Evolutionary conservation across 768 basidiomycete species (phyloP).

Genomic region (Rhodosporidiobolus sp.): DNA sequence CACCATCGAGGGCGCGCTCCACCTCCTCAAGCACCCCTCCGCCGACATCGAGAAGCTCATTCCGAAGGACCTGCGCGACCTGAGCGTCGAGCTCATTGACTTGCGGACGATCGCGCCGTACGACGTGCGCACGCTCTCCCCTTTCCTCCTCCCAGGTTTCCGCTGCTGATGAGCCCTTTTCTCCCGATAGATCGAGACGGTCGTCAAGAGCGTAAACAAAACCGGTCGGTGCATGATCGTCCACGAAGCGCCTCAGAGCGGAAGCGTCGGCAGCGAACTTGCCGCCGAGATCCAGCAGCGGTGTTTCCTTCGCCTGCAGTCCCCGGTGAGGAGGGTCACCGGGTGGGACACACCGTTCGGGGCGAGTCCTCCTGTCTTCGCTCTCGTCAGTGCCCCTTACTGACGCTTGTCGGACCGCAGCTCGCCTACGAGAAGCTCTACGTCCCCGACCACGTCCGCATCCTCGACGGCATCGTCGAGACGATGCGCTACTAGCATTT

Average conservation of each 20-base stretch:
- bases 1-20: slow-evolving; percentile 78
- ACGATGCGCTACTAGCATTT: slow-evolving; percentile 30
- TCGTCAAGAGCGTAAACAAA: slow-evolving; percentile 75
- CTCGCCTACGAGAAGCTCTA: slow-evolving; percentile 88
- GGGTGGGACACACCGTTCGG: slow-evolving; percentile 70
- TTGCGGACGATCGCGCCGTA: slow-evolving; percentile 83
- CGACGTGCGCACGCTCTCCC: slow-evolving; percentile 53
- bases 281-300: slow-evolving; percentile 84
- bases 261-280: slow-evolving; percentile 85
- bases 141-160: neutral
- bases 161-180: too few relatives aligned
- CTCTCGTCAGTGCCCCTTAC: slow-evolving; percentile 5
- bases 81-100: slow-evolving; percentile 77
- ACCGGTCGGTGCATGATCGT: slow-evolving; percentile 84
- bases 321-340: slow-evolving; percentile 78
- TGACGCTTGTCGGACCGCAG: slow-evolving; percentile 51
- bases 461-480: slow-evolving; percentile 48
- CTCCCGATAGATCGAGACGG: slow-evolving; percentile 56
- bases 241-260: slow-evolving; percentile 84
- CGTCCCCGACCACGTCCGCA: slow-evolving; percentile 78
- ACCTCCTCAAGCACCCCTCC: slow-evolving; percentile 67
- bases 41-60: slow-evolving; percentile 62
- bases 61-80: slow-evolving; percentile 54
- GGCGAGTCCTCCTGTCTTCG: slow-evolving; percentile 57
- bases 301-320: slow-evolving; percentile 81